A percentile compares a stretch with the other conserved stretches of the same genome.
phyloP scores from a whole-genome alignment of 495 filamentous ascomycete genomes.

The Bacidia gigantensis region DNA sequence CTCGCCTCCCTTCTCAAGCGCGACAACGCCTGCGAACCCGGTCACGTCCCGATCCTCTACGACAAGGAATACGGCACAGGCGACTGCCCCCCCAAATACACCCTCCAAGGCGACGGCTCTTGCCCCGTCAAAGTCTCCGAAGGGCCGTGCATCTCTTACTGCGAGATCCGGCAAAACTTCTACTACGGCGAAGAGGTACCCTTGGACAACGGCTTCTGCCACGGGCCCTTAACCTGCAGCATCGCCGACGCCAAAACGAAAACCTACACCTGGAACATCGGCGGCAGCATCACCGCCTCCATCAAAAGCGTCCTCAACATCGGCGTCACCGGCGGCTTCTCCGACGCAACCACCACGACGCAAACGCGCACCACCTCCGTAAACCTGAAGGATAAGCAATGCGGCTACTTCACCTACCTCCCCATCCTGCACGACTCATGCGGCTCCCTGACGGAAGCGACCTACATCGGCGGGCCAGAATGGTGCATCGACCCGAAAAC shows the following conservation, averaged over 20 bases:
- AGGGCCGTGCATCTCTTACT: neutral
- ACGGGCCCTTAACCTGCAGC: constrained; percentile 2
- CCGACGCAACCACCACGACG: neutral
- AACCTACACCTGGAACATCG: constrained; percentile 9
- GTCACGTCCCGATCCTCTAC: neutral
- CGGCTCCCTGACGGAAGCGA: neutral
- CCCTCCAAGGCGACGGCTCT: neutral
- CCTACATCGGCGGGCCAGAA: neutral
- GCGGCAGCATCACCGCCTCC: neutral
- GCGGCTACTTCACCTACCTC: constrained; percentile 9
- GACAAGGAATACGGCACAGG: constrained; percentile 2
- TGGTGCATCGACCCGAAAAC: constrained; percentile 4
- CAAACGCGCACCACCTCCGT: constrained; percentile 2
- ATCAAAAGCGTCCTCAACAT: neutral
- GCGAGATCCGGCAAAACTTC: constrained; percentile 5
- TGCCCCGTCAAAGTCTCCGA: neutral
- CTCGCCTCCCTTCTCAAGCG: neutral
- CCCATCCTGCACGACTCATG: constrained; percentile 4
- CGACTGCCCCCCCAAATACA: neutral
- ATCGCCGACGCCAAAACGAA: neutral
- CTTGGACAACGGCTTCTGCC: constrained; percentile 3
- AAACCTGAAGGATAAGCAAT: neutral
- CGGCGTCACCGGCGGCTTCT: constrained; percentile 6
- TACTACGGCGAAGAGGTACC: constrained; percentile 1
- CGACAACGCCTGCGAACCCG: neutral